These are phyloP conservation scores for Lachancea cidri DNA, from an alignment of 805 yeast species.

Conservation along the genomic window DNA sequence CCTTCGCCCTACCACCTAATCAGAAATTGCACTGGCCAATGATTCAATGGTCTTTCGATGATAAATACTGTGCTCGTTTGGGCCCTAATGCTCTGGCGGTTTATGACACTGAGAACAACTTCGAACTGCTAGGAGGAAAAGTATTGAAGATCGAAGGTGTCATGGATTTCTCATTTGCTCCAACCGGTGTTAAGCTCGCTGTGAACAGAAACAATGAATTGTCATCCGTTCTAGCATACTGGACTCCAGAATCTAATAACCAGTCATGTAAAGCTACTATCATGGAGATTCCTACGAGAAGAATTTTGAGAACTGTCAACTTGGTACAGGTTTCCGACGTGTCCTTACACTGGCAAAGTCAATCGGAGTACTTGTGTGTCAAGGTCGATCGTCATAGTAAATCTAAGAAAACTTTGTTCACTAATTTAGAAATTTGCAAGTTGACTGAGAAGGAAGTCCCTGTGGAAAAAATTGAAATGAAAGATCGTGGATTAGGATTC, in stretches of 20 bases:
- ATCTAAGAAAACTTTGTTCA: conserved; percentile 84
- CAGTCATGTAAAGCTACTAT: conserved; percentile 93
- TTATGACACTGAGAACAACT: conserved; percentile 69
- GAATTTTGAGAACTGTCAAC: conserved; percentile 83
- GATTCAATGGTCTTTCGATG: conserved; percentile 92
- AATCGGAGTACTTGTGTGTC: conserved; percentile 79
- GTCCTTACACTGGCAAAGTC: conserved; percentile 89
- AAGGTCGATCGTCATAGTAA: conserved; percentile 97
- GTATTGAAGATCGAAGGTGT: conserved; percentile 77
- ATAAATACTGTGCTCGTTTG: conserved; percentile 89
- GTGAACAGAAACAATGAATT: conserved; percentile 50
- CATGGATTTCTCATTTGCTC: conserved; percentile 92
- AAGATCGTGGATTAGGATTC: conserved; percentile 80
- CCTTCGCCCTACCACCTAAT: conserved; percentile 78
- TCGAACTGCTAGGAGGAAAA: conserved; percentile 83
- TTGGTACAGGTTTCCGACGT: conserved; percentile 92
- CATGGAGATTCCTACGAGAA: conserved; percentile 79
- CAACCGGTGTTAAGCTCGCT: conserved; percentile 70
- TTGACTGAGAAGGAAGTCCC: conserved; percentile 86
- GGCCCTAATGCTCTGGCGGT: conserved; percentile 90
- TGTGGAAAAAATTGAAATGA: conserved; percentile 88
- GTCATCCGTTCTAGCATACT: conserved; percentile 74
- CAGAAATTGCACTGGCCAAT: conserved; percentile 89
- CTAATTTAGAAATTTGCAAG: conserved; percentile 89
- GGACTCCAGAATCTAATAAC: conserved; percentile 93